phyloP scores from a whole-genome alignment of 768 basidiomycete genomes.

The Coprinopsis marcescibilis region DNA sequence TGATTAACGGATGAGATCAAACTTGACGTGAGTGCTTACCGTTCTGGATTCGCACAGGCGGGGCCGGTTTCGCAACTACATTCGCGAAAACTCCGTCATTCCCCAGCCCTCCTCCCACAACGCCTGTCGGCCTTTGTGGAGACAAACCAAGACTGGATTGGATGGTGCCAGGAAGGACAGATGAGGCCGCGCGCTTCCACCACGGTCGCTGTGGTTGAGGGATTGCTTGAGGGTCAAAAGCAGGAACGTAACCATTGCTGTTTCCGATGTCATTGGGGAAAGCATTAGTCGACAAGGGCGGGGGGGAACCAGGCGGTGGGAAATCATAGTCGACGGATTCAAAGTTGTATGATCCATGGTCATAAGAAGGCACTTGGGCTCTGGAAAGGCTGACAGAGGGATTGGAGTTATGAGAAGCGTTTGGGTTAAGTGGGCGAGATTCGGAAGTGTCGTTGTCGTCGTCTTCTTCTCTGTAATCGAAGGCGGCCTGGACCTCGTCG shows the following conservation, averaged over 20 bases:
- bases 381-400: constrained; percentile 21
- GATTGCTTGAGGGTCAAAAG: constrained; percentile 30
- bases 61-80: constrained; percentile 80
- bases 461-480: constrained; percentile 74
- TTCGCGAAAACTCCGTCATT: constrained; percentile 97
- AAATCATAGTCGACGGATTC: constrained; percentile 75
- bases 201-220: constrained; percentile 39
- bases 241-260: constrained; percentile 64
- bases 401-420: constrained; percentile 2
- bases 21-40: constrained; percentile 35
- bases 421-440: constrained; percentile 48
- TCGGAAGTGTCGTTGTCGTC: constrained; percentile 49
- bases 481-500: constrained; percentile 78
- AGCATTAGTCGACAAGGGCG: constrained; percentile 54
- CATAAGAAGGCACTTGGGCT: constrained; percentile 18
- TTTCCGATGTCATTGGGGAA: constrained; percentile 71
- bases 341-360: constrained; percentile 62
- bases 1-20: constrained; percentile 4
- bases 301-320: constrained; percentile 82
- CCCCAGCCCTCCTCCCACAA: constrained; percentile 57
- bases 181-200: constrained; percentile 48
- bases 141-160: constrained; percentile 40
- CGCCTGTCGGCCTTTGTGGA: constrained; percentile 32
- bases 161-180: constrained; percentile 51
- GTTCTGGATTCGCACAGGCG: constrained; percentile 52